Conservation (phyloP, 257 asterid species). For the Gynochthodes officinalis region DNA sequence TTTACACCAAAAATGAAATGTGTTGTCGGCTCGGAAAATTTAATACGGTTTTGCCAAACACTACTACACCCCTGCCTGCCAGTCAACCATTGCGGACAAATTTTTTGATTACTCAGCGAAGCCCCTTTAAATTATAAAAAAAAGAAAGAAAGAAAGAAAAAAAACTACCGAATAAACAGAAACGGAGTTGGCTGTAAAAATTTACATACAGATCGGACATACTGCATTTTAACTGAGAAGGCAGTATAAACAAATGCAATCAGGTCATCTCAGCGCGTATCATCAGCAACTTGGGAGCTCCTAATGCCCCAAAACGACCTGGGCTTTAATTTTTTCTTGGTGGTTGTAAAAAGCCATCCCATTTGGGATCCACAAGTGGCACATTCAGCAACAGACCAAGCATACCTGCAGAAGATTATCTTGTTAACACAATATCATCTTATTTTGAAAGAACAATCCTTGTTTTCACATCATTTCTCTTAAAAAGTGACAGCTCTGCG, state of each 20-base stretch:
- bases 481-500: not conserved
- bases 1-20: too few relatives aligned
- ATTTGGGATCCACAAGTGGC: conserved; percentile 65
- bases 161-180: not conserved
- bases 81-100: not conserved
- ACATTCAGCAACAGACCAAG: conserved; percentile 88
- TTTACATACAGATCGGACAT: conserved; percentile 10
- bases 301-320: conserved; percentile 89
- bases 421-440: conserved; percentile 8
- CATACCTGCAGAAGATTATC: conserved; percentile 54
- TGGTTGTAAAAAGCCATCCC: conserved; percentile 90
- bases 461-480: too few relatives aligned
- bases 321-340: conserved; percentile 60
- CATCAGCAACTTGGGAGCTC: conserved; percentile 79
- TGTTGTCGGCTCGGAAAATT: too few relatives aligned
- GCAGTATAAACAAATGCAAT: not conserved
- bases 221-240: not conserved
- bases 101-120: not conserved
- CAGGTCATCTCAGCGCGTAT: conserved; percentile 23
- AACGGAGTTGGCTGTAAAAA: not conserved
- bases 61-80: too few relatives aligned
- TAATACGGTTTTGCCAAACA: too few relatives aligned
- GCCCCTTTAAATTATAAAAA: too few relatives aligned
- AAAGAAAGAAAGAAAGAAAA: too few relatives aligned
- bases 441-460: not conserved